These are phyloP conservation scores for Ophidiomyces ophidiicola DNA, from an alignment of 2,329 filamentous ascomycete genomes.

Conservation along the genomic window DNA sequence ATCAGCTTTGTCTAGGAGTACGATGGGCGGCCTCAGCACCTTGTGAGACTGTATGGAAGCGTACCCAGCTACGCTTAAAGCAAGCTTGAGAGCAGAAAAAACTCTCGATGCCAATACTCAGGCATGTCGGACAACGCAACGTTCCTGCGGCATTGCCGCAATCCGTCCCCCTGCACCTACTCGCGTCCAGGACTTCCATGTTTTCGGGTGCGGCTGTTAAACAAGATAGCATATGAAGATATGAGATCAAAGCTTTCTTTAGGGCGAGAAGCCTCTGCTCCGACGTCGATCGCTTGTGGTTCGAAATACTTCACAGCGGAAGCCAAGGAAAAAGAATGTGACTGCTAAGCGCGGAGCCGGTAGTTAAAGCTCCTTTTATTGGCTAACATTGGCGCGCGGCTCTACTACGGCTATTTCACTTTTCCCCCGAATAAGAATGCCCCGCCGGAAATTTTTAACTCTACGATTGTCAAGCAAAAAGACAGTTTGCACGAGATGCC, in stretches of 20 bases:
- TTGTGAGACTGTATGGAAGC: slow-evolving; percentile 21
- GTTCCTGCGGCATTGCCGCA: slow-evolving; percentile 77
- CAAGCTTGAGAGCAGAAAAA: slow-evolving; percentile 98
- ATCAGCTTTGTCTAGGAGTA: slow-evolving; percentile 4
- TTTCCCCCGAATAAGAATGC: background rate
- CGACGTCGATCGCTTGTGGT: too few species aligned
- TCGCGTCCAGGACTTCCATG: slow-evolving; percentile 3
- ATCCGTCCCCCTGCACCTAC: slow-evolving; percentile 61
- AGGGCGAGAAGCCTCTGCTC: too few species aligned
- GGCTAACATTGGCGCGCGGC: too few species aligned
- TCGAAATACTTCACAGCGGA: too few species aligned
- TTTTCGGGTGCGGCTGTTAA: too few species aligned
- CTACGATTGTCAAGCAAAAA: background rate
- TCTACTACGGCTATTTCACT: slow-evolving; percentile 3
- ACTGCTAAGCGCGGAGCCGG: background rate
- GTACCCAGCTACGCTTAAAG: slow-evolving; percentile 97
- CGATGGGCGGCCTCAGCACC: slow-evolving; percentile 16
- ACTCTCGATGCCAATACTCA: slow-evolving; percentile 81
- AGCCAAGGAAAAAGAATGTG: too few species aligned
- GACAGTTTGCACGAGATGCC: slow-evolving; percentile 4
- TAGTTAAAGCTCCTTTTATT: too few species aligned
- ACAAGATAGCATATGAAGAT: too few species aligned
- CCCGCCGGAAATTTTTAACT: slow-evolving; percentile 4
- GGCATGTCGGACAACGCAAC: slow-evolving; percentile 87
- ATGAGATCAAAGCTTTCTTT: too few species aligned